phyloP scores from a whole-genome alignment of 108 stramenopile genomes.

The Epipyxis sp. region DNA sequence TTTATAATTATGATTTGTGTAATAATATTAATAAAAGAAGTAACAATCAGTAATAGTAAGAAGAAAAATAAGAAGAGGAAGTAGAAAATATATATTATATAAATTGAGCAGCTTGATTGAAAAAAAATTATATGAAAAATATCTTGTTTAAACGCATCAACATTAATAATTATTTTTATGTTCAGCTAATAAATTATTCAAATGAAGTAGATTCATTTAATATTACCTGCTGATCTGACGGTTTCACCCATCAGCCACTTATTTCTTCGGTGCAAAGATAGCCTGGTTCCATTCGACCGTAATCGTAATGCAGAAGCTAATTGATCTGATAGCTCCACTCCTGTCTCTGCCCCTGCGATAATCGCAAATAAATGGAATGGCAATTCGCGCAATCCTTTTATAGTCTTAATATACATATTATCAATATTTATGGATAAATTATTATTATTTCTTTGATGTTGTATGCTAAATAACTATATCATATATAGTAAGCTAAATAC shows the following conservation, averaged over 20 bases:
- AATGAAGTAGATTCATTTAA: too few relatives aligned
- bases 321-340: conserved; percentile 54
- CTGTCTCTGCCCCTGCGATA: conserved; percentile 56
- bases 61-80: too few relatives aligned
- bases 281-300: conserved; percentile 71
- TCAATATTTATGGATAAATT: neutral
- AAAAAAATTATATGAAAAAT: too few relatives aligned
- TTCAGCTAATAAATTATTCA: neutral
- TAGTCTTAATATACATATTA: neutral
- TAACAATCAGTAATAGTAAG: too few relatives aligned
- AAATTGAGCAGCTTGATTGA: too few relatives aligned
- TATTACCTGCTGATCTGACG: neutral
- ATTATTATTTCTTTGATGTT: neutral
- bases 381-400: conserved; percentile 40
- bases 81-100: too few relatives aligned
- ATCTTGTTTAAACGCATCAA: neutral
- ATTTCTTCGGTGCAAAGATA: conserved; percentile 72
- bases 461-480: too few relatives aligned
- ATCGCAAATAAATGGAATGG: conserved; percentile 43
- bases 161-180: neutral
- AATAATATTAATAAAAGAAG: too few relatives aligned
- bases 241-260: conserved; percentile 87
- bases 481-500: too few relatives aligned
- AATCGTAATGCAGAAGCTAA: conserved; percentile 56
- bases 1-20: too few relatives aligned